Percentiles rank a stretch among this genome's conserved stretches.
Evolutionary conservation across 495 filamentous ascomycete species (phyloP).

Genomic region (Xylaria castorea): DNA sequence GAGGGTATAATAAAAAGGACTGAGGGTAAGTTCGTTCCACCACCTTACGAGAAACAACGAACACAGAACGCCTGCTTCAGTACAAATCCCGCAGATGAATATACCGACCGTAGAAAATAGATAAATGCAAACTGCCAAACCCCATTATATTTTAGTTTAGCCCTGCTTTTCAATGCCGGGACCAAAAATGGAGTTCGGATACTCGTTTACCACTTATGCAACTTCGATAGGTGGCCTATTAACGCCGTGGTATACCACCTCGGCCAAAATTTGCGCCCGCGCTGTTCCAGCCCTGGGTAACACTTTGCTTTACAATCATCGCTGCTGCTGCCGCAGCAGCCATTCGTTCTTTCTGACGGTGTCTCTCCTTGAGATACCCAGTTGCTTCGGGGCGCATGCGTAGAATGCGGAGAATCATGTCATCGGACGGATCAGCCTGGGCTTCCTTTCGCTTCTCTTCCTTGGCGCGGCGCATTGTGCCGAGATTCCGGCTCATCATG

Average conservation of each 20-base stretch:
- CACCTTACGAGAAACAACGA: not conserved
- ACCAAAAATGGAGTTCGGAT: conserved; percentile 32
- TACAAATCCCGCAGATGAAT: not conserved
- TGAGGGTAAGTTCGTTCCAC: not conserved
- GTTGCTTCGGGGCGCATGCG: conserved; percentile 96
- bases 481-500: conserved; percentile 92
- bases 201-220: conserved; percentile 31
- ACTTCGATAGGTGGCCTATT: conserved; percentile 21
- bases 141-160: not conserved
- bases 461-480: conserved; percentile 94
- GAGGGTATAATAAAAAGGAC: conserved; percentile 19
- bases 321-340: conserved; percentile 90
- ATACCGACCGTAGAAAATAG: not conserved
- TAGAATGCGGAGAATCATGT: conserved; percentile 96
- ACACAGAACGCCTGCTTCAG: not conserved
- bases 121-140: not conserved
- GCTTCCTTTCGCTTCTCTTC: conserved; percentile 94
- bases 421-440: conserved; percentile 95
- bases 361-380: conserved; percentile 85
- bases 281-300: conserved; percentile 64
- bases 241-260: conserved; percentile 54
- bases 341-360: conserved; percentile 91
- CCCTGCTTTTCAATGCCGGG: conserved; percentile 14
- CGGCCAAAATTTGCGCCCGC: conserved; percentile 71
- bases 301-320: conserved; percentile 92